These are phyloP conservation scores for Artemisia tridentata DNA, from an alignment of 129 eudicot species.

Conservation along the genomic window DNA sequence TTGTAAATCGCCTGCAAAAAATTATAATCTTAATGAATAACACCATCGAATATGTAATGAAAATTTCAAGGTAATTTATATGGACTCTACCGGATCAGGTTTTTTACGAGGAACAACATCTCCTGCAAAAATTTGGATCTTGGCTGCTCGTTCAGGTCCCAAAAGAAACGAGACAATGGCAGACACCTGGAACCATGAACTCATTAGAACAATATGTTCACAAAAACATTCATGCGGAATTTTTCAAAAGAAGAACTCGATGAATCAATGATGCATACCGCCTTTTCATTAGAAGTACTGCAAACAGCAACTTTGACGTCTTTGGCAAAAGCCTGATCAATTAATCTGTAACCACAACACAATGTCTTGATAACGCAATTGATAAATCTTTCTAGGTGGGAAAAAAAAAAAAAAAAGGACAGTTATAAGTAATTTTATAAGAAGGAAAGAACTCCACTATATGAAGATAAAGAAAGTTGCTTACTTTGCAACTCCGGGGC, in stretches of 20 bases:
- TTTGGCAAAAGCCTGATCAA: constrained; percentile 88
- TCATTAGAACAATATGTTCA: background rate
- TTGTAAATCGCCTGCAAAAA: constrained; percentile 79
- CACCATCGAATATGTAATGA: background rate
- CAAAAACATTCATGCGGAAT: background rate
- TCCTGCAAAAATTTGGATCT: constrained; percentile 92
- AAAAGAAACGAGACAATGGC: constrained; percentile 89
- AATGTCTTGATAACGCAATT: background rate
- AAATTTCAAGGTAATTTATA: background rate
- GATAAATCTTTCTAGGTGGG: too few species aligned
- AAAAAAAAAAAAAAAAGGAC: too few species aligned
- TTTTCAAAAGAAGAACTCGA: background rate
- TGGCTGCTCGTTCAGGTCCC: constrained; percentile 87
- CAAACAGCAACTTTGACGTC: constrained; percentile 97
- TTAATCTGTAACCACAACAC: constrained; percentile 47
- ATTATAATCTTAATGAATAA: background rate
- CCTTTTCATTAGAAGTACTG: constrained; percentile 98
- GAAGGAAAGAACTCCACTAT: background rate
- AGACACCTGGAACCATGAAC: constrained; percentile 62
- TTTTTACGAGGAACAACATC: constrained; percentile 97
- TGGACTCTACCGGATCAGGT: constrained; percentile 81
- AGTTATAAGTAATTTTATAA: background rate
- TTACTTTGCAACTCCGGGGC: constrained; percentile 99
- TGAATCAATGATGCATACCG: constrained; percentile 58
- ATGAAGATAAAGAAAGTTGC: constrained; percentile 11